Evolutionary conservation across 805 yeast genomes (phyloP).

Genomic region (Sugiyamaella valdiviana): DNA sequence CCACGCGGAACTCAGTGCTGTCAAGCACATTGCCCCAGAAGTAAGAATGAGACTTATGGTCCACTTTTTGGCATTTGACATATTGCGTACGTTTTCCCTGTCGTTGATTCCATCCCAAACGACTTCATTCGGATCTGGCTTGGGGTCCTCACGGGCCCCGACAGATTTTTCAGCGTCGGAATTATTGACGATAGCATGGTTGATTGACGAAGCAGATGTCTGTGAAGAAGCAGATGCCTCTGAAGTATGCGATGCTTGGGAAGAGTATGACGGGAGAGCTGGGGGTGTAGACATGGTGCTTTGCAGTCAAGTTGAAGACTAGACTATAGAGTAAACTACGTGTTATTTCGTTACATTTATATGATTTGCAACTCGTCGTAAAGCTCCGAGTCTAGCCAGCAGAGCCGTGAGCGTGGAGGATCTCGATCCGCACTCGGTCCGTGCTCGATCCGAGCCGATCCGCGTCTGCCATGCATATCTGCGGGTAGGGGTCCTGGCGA

Average conservation of each 20-base stretch:
- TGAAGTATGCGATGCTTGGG: not conserved
- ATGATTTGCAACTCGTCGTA: too few relatives aligned
- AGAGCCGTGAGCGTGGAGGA: too few relatives aligned
- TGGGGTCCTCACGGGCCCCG: not conserved
- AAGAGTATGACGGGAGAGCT: too few relatives aligned
- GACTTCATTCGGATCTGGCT: slow-evolving; percentile 5
- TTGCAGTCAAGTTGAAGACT: too few relatives aligned
- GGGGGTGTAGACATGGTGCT: too few relatives aligned
- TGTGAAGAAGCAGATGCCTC: not conserved
- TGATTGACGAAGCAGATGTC: not conserved
- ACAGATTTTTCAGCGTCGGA: not conserved
- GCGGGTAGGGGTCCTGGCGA: too few relatives aligned
- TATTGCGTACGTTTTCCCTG: slow-evolving; percentile 34
- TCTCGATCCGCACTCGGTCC: too few relatives aligned
- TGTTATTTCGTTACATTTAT: too few relatives aligned
- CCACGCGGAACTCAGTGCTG: slow-evolving; percentile 47
- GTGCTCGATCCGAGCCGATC: too few relatives aligned
- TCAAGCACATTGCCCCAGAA: slow-evolving; percentile 24
- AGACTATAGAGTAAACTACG: too few relatives aligned
- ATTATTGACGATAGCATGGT: not conserved
- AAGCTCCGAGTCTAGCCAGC: too few relatives aligned
- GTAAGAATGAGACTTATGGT: slow-evolving; percentile 28
- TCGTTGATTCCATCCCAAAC: slow-evolving; percentile 29
- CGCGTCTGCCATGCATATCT: too few relatives aligned
- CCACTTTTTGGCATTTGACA: slow-evolving; percentile 34